Evolutionary conservation across 176 grass and related monocot genomes (phyloP).

Genomic region (Oryza meridionalis): DNA sequence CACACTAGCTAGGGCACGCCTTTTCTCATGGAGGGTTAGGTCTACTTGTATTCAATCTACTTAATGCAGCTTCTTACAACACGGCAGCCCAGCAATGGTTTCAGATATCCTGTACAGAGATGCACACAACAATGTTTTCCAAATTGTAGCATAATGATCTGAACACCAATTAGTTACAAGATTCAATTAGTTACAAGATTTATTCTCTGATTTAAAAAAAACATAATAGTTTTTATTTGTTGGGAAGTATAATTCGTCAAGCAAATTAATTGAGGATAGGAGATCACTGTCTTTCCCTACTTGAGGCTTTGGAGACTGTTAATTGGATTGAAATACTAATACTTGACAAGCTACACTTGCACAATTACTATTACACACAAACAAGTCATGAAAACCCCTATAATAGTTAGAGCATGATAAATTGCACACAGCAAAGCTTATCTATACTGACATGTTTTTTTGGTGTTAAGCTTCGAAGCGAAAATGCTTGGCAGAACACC

Average conservation of each 20-base stretch:
- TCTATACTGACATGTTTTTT: neutral
- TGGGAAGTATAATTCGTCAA: neutral
- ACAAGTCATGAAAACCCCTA: neutral
- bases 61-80: neutral
- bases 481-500: neutral
- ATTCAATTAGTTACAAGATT: neutral
- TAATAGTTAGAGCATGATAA: slow-evolving; percentile 19
- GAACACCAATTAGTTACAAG: neutral
- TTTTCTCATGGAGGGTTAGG: neutral
- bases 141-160: neutral
- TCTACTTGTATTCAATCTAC: neutral
- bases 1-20: neutral
- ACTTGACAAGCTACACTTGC: slow-evolving; percentile 1
- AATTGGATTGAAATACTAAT: slow-evolving; percentile 8
- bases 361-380: neutral
- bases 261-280: neutral
- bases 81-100: neutral
- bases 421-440: neutral
- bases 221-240: neutral
- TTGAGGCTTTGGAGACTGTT: neutral
- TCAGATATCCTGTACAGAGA: neutral
- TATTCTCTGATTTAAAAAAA: neutral
- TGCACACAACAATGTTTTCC: neutral
- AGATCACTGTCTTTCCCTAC: neutral
- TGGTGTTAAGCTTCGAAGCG: neutral